Percentiles rank a stretch among this genome's conserved stretches.
Evolutionary conservation across 495 filamentous ascomycete genomes (phyloP).

Genomic region (Aspergillus saccharolyticus): DNA sequence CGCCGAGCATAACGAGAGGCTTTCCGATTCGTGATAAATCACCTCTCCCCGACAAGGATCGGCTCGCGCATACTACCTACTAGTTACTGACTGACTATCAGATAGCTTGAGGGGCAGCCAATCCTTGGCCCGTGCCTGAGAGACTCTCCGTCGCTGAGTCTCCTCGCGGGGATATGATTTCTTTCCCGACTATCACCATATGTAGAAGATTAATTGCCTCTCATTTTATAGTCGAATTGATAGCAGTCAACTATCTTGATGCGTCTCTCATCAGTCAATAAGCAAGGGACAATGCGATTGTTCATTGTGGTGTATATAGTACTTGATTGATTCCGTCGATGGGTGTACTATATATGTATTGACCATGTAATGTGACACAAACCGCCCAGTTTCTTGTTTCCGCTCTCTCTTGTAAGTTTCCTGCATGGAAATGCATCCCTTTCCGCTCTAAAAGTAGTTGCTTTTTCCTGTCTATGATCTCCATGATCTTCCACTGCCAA

Average conservation of each 20-base stretch:
- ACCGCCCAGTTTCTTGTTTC: not conserved
- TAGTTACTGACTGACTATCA: too few relatives aligned
- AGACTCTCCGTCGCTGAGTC: slow-evolving; percentile 8
- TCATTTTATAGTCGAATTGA: not conserved
- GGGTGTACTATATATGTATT: not conserved
- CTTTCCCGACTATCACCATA: not conserved
- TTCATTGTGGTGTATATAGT: not conserved
- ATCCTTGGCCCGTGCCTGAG: not conserved
- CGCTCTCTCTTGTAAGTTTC: not conserved
- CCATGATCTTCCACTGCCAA: not conserved
- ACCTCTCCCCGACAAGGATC: not conserved
- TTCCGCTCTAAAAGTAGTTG: not conserved
- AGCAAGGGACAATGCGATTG: slow-evolving; percentile 9
- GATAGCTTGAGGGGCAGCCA: slow-evolving; percentile 2
- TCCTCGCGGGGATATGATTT: slow-evolving; percentile 14
- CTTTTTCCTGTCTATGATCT: not conserved
- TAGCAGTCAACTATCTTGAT: not conserved
- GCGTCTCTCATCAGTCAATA: slow-evolving; percentile 1
- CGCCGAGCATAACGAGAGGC: not conserved
- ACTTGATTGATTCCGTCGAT: not conserved
- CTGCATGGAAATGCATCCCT: not conserved
- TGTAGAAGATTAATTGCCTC: not conserved
- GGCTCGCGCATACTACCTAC: not conserved
- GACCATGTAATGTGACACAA: not conserved
- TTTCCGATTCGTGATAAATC: not conserved